Evolutionary conservation across 2,329 filamentous ascomycete genomes (phyloP).

Genomic region (Sclerotinia subarctica): DNA sequence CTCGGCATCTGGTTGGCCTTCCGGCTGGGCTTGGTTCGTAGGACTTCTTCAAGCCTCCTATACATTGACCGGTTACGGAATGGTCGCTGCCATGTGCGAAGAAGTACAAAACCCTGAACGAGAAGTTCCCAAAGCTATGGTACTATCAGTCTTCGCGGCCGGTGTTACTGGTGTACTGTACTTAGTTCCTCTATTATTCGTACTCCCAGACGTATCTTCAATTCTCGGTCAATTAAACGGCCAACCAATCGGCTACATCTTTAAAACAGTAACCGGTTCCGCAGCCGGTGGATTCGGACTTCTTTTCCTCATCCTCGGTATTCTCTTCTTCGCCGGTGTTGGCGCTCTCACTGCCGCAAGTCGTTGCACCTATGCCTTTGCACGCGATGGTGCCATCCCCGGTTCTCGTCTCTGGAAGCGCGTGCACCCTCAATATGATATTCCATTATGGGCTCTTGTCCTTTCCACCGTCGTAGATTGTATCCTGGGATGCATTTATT

Average conservation of each 20-base stretch:
- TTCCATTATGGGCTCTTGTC: conserved; percentile 67
- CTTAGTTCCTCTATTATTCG: conserved; percentile 71
- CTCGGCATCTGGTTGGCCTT: conserved; percentile 61
- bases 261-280: conserved; percentile 63
- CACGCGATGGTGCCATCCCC: conserved; percentile 71
- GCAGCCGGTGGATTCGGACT: conserved; percentile 69
- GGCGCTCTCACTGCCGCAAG: conserved; percentile 72
- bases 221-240: conserved; percentile 66
- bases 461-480: conserved; percentile 68
- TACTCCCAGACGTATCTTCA: conserved; percentile 63
- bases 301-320: conserved; percentile 72
- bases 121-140: conserved; percentile 69
- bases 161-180: conserved; percentile 65
- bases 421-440: conserved; percentile 62
- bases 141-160: conserved; percentile 64
- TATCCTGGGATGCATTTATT: conserved; percentile 73
- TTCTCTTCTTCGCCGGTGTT: conserved; percentile 73
- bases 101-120: conserved; percentile 66
- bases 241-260: conserved; percentile 72
- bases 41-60: conserved; percentile 63
- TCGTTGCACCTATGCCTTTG: conserved; percentile 73
- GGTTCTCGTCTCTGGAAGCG: conserved; percentile 63
- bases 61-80: conserved; percentile 37
- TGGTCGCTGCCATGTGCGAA: conserved; percentile 68
- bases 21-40: conserved; percentile 70